These are phyloP conservation scores for Porpolomopsis calyptriformis DNA, from an alignment of 768 basidiomycete genomes.

Conservation along the genomic window DNA sequence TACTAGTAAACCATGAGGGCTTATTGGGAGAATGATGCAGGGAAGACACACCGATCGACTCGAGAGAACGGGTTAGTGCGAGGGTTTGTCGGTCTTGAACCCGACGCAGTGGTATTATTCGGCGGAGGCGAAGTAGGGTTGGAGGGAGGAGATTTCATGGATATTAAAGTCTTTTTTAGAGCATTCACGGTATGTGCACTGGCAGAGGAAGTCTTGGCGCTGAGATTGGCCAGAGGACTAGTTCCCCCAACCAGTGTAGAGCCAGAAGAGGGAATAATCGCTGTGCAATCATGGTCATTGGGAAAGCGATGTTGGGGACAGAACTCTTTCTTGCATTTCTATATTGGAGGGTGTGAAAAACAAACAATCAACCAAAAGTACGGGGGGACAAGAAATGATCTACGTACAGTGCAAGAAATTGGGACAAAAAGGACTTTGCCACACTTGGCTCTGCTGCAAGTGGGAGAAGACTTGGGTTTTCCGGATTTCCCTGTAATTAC, in stretches of 20 bases:
- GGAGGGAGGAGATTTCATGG: slow-evolving; percentile 13
- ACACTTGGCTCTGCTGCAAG: slow-evolving; percentile 53
- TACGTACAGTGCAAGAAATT: slow-evolving; percentile 62
- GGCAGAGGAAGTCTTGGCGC: slow-evolving; percentile 28
- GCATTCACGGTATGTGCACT: slow-evolving; percentile 15
- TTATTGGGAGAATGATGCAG: slow-evolving; percentile 28
- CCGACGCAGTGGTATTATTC: slow-evolving; percentile 8
- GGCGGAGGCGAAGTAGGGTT: slow-evolving; percentile 2
- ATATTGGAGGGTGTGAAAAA: too few relatives aligned
- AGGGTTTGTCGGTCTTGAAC: slow-evolving; percentile 11
- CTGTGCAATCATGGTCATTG: slow-evolving; percentile 51
- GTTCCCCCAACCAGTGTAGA: slow-evolving; percentile 11
- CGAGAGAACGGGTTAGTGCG: slow-evolving; percentile 30
- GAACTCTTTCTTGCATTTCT: slow-evolving; percentile 66
- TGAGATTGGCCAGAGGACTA: slow-evolving; percentile 21
- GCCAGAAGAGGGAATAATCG: slow-evolving; percentile 15
- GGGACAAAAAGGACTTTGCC: slow-evolving; percentile 66
- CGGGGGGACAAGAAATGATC: too few relatives aligned
- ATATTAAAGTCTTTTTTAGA: slow-evolving; percentile 27
- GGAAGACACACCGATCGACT: slow-evolving; percentile 54
- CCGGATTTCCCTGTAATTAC: slow-evolving; percentile 53
- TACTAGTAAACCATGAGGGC: slow-evolving; percentile 60
- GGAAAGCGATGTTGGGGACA: slow-evolving; percentile 77
- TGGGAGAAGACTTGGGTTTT: slow-evolving; percentile 37
- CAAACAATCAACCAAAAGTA: too few relatives aligned